Base-by-base conservation (phyloP, 768 basidiomycete genomes). In the Tubosaeta brunneosetosa region DNA sequence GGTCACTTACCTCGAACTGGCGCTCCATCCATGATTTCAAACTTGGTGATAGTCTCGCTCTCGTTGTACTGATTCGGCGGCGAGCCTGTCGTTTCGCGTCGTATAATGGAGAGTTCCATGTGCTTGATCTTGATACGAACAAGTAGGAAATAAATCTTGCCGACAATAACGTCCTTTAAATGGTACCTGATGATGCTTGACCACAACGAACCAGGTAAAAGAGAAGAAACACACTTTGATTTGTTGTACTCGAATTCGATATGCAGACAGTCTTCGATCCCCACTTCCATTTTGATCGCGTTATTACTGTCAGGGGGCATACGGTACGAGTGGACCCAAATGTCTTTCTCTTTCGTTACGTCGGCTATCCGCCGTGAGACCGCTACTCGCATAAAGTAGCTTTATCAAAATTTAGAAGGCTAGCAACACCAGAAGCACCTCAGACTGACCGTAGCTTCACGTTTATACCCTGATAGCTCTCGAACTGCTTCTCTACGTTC, bases 181-280 rank as follows among this genome's bases (percentile, higher is more conserved):
- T 99, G 97, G 71, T 99, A 99, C 72, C 95, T 99, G 17, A 40
- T 44, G 14, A 36, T 40, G 8, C 31, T 31, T 37, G 16, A 54
- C 49, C 52, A 59, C 29, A 17, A 44, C 13, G 13, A 47, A 11
- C 36, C 40, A 40, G 16, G 50, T n/a, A 41, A 29, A 17, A 17
- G 6, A 32, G 17, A 38, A 4, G 1, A 16, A 13, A 76, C 88
- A 58, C 53, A 91, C 95, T 99, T 98, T 51, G 94, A 95, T 69
- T 98, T 97, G 78, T 99, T 97, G 74, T 99, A 98, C 74, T 98
- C 97, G 59, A 97, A 98, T 67, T 97, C 97, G 62, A 98, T 99
- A 68, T 98, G 95, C 62, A 98, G 71, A 69, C 97, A 98, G 65
- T 98, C 97, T 68, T 98, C 97, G 54, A 99, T 99, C 8, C 97